Percentiles rank a stretch among this genome's conserved stretches.
phyloP scores from a whole-genome alignment of 495 filamentous ascomycete genomes.

The Penicillium bovifimosum region DNA sequence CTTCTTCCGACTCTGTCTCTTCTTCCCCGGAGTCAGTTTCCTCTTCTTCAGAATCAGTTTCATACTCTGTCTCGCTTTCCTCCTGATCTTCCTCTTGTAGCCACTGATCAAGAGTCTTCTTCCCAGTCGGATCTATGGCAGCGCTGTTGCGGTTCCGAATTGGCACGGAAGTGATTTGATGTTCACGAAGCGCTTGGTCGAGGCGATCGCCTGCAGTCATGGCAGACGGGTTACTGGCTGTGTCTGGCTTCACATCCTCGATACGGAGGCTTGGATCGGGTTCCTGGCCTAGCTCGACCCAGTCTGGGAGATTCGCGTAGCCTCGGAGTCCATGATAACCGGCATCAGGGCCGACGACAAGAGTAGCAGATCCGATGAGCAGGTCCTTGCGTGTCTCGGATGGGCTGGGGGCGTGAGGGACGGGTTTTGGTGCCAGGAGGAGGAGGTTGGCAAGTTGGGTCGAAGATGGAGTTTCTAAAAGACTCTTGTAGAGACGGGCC shows the following conservation, averaged over 20 bases:
- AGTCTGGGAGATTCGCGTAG: conserved; percentile 73
- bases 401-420: conserved; percentile 79
- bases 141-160: conserved; percentile 15
- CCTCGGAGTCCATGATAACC: conserved; percentile 65
- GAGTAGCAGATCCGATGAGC: conserved; percentile 72
- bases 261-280: conserved; percentile 71
- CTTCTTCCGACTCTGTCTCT: conserved; percentile 38
- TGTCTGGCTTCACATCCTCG: conserved; percentile 27
- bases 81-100: conserved; percentile 49
- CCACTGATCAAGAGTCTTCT: conserved; percentile 86
- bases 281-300: conserved; percentile 76
- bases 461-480: conserved; percentile 65
- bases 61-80: conserved; percentile 38
- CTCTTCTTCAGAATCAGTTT: conserved; percentile 42
- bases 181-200: conserved; percentile 49
- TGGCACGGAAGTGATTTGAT: conserved; percentile 24
- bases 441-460: conserved; percentile 86
- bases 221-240: conserved; percentile 18
- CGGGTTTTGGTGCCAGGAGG: conserved; percentile 89
- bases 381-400: conserved; percentile 72
- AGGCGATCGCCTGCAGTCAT: conserved; percentile 61
- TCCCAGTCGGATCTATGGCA: conserved; percentile 27
- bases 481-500: conserved; percentile 75
- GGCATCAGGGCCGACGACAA: conserved; percentile 73
- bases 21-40: conserved; percentile 47